Base-by-base conservation (phyloP, 768 basidiomycete species). In the Leccinum disarticulatum region DNA sequence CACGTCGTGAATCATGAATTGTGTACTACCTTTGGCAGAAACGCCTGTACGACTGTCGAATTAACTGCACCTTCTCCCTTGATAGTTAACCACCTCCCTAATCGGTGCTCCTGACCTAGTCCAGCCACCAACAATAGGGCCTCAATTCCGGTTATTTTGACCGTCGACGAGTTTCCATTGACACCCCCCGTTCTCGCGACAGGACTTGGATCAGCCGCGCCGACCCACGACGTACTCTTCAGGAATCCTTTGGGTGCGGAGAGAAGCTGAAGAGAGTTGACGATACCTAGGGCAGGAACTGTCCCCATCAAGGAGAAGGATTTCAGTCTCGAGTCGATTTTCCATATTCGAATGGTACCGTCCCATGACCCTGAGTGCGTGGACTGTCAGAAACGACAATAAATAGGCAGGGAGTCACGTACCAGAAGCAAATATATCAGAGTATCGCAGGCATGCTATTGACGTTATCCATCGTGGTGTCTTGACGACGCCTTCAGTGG, bases 391-490 rank as follows among this genome's bases (percentile, higher is more conserved):
- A n/a, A 17, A 57, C 59, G 30, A 58, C 30, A 0, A 43, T 19
- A 9, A 41, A 30, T 7, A 27, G 33, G 43, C 43, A 27, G 54
- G 52, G 19, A 35, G 22, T 15, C 2, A 73, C 79, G 58, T 70
- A 93, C 95, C 96, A 6, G 95, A 94, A 0, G 84, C 93, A 64
- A 99, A 90, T 6, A 94, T 68, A 72, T 99, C 93, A 7, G 94
- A 92, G 74, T 97, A 98, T 22, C 88, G 86, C 55, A 98, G 76
- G 59, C 85, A 81, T 13, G 88, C 87, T 43, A 98, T 76, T 0
- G 92, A 81, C 1, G 93, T 96, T 70, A 99, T 86, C 95, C 95
- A 98, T 22, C 96, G 82, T 22, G 95, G 91, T 28, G 87, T 88
- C 49, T 80, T 81, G 48, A 96, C 81, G 38, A 83, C 66, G 17